Conservation (phyloP, 345 rosid genomes). For the thale cress (Arabidopsis thaliana) region TAIR10.1 NC_003076.8:16659001-16659500, state of each 20-base stretch:
- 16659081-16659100: slow-evolving; percentile 1
- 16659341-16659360: slow-evolving; percentile 34
- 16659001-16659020: no score
- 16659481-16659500: slow-evolving; percentile 40
- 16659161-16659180: slow-evolving; percentile 9
- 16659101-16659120: background rate
- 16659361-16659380: slow-evolving; percentile 23
- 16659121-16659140: background rate
- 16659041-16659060: background rate
- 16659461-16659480: slow-evolving; percentile 44
- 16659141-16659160: background rate
- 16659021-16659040: background rate
- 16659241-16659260: background rate
- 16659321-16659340: slow-evolving; percentile 47
- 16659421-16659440: background rate
- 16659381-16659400: slow-evolving; percentile 34
- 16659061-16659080: background rate
- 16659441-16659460: background rate
- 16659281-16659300: slow-evolving; percentile 18
- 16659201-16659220: slow-evolving; percentile 29
- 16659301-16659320: slow-evolving; percentile 40
- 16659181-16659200: slow-evolving; percentile 25
- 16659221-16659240: slow-evolving; percentile 1
- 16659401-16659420: background rate
- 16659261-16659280: background rate